Evolutionary conservation across 805 yeast genomes (phyloP), one percentile per base, ranked within the genome.

Genomic region (Candida golubevii): DNA sequence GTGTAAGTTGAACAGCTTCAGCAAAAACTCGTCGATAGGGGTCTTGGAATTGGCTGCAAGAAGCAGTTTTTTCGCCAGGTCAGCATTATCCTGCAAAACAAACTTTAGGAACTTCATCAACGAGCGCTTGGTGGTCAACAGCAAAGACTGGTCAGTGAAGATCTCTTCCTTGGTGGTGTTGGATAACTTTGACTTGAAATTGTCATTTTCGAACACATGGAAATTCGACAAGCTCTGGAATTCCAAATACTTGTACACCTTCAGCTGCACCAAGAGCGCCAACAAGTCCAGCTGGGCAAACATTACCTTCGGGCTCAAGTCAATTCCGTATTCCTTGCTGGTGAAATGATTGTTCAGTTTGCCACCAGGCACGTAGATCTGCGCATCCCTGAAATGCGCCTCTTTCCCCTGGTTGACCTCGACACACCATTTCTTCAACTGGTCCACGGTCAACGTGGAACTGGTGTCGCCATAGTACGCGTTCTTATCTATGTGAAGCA

Each of bases 191-290:
- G 65, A 62, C 54, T 85, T 95, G 67, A 93, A 91, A 41, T 81
- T 75, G 63, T 91, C 97, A 60, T 88, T 85, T 64, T 90, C 97
- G 66, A 78, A 93, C n/a, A 96, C 87, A 63, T 93, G 98, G 69
- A 91, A 90, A 51, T 82, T 84, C 36, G 88, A 79, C 51, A 91
- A 69, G 23, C 96, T 82, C 68, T 88, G 95, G 68, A 91, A 91
- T 63, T 93, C 98, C 60, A 93, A 73, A 65, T 91, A 91, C 61
- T 87, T 83, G 61, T 87, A 87, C 15, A 93, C 97, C 50, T 96
- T 78, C 40, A 95, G 82, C 61, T 87, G 85, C 48, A 90, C 74
- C 47, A 91, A 72, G 45, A 91, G 70, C 4, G 85, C 78, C 51
- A 91, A 72, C 56, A 93, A 72, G 63, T 90, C 97, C n/a, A 93